Conservation (phyloP, 2,329 filamentous ascomycete species). For the Xylogone sp. region DNA sequence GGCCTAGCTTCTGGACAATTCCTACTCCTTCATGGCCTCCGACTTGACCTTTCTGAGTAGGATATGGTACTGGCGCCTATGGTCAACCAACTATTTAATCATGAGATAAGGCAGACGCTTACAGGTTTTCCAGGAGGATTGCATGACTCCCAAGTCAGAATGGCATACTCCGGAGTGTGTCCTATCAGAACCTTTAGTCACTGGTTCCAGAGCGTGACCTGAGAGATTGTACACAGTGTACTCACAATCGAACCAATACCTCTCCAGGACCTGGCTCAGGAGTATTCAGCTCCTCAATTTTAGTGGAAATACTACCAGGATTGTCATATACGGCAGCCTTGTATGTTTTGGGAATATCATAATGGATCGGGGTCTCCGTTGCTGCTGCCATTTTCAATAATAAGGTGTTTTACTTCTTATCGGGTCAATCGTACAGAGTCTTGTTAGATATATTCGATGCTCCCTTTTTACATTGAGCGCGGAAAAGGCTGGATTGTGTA, state of each 20-base stretch:
- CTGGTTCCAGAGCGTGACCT: not conserved
- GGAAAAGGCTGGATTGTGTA: not conserved
- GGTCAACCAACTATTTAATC: conserved; percentile 18
- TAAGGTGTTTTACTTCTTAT: too few species aligned
- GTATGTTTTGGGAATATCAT: conserved; percentile 52
- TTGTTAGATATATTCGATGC: too few species aligned
- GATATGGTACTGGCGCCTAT: conserved; percentile 55
- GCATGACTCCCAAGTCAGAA: conserved; percentile 56
- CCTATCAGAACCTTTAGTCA: conserved; percentile 24
- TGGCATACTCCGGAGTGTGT: conserved; percentile 65
- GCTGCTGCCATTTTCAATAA: not conserved
- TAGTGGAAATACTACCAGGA: conserved; percentile 61
- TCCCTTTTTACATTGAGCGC: not conserved
- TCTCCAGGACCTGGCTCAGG: conserved; percentile 61
- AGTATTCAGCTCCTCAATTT: conserved; percentile 59
- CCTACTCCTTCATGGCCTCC: conserved; percentile 69
- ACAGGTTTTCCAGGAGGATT: conserved; percentile 32
- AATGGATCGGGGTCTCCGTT: conserved; percentile 5
- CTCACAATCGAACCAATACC: conserved; percentile 58
- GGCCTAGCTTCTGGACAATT: conserved; percentile 60
- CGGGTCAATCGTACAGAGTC: too few species aligned
- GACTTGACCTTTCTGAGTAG: conserved; percentile 57
- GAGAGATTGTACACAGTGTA: not conserved
- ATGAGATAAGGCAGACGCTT: conserved; percentile 16
- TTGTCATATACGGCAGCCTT: conserved; percentile 63